A percentile compares a stretch with the other conserved stretches of the same genome.
Evolutionary conservation across 768 basidiomycete genomes (phyloP).

Genomic region (Boletus sp.): DNA sequence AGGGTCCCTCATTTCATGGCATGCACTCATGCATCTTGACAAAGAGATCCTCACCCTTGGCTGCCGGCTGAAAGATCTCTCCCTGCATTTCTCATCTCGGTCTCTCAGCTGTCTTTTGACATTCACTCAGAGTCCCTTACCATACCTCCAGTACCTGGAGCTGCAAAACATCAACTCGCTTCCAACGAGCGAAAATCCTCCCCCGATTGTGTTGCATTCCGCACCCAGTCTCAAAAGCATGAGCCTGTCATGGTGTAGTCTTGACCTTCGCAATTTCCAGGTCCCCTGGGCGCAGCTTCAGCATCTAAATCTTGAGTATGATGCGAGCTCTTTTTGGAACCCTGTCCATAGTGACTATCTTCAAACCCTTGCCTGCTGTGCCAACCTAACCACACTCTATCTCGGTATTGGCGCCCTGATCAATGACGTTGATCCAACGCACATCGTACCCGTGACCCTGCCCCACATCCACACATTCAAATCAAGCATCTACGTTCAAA

Average conservation of each 20-base stretch:
- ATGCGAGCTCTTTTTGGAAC: slow-evolving; percentile 30
- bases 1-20: slow-evolving; percentile 22
- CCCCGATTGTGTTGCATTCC: slow-evolving; percentile 22
- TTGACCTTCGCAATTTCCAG: slow-evolving; percentile 27
- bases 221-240: slow-evolving; percentile 29
- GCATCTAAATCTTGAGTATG: slow-evolving; percentile 26
- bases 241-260: slow-evolving; percentile 25
- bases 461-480: slow-evolving; percentile 28
- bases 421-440: slow-evolving; percentile 11
- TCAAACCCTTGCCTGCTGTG: slow-evolving; percentile 19
- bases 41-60: slow-evolving; percentile 26
- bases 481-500: slow-evolving; percentile 26
- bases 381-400: slow-evolving; percentile 26
- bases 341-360: slow-evolving; percentile 30
- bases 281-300: slow-evolving; percentile 30
- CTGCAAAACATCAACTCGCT: slow-evolving; percentile 25
- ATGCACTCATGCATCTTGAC: slow-evolving; percentile 29
- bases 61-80: slow-evolving; percentile 18
- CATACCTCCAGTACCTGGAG: slow-evolving; percentile 25
- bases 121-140: slow-evolving; percentile 25
- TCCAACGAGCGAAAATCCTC: slow-evolving; percentile 23
- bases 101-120: slow-evolving; percentile 28
- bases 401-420: slow-evolving; percentile 26
- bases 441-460: slow-evolving; percentile 23
- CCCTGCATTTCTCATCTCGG: slow-evolving; percentile 21